A percentile compares a stretch with the other conserved stretches of the same genome.
Evolutionary conservation across 306 rosid species (phyloP).

Genomic region (Hippophae gyantsensis): DNA sequence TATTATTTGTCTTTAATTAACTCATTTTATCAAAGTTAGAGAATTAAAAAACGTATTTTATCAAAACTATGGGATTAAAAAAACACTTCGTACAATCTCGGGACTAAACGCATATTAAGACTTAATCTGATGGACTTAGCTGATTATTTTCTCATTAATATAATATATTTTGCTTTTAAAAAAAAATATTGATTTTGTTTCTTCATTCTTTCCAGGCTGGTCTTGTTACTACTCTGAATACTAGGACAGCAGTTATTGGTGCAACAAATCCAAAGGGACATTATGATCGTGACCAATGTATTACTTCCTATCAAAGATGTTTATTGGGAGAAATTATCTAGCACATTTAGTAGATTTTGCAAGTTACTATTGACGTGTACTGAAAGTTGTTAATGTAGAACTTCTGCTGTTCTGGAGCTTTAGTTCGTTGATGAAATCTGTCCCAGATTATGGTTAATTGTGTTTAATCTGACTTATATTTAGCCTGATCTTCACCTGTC

Average conservation of each 20-base stretch:
- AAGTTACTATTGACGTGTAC: conserved; percentile 8
- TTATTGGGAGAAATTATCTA: conserved; percentile 11
- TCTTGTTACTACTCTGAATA: conserved; percentile 92
- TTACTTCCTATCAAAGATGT: conserved; percentile 27
- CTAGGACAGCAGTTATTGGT: conserved; percentile 84
- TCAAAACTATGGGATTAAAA: too few relatives aligned
- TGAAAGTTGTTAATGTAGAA: conserved; percentile 6
- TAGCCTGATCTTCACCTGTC: conserved; percentile 22
- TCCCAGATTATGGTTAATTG: conserved; percentile 4
- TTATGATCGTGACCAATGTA: conserved; percentile 93
- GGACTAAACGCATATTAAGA: too few relatives aligned
- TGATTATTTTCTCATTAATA: too few relatives aligned
- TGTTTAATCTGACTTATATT: too few relatives aligned
- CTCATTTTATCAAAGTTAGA: too few relatives aligned
- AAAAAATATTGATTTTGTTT: conserved; percentile 11
- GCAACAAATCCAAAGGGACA: conserved; percentile 98
- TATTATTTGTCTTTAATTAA: too few relatives aligned
- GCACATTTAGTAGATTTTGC: conserved; percentile 9
- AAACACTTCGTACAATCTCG: too few relatives aligned
- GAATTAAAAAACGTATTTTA: too few relatives aligned
- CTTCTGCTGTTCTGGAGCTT: neutral
- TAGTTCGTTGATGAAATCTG: neutral
- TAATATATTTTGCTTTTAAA: too few relatives aligned
- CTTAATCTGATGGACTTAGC: neutral
- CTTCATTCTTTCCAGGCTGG: conserved; percentile 57